Evolutionary conservation across 495 filamentous ascomycete species (phyloP).

Genomic region (Penicillium angulare): DNA sequence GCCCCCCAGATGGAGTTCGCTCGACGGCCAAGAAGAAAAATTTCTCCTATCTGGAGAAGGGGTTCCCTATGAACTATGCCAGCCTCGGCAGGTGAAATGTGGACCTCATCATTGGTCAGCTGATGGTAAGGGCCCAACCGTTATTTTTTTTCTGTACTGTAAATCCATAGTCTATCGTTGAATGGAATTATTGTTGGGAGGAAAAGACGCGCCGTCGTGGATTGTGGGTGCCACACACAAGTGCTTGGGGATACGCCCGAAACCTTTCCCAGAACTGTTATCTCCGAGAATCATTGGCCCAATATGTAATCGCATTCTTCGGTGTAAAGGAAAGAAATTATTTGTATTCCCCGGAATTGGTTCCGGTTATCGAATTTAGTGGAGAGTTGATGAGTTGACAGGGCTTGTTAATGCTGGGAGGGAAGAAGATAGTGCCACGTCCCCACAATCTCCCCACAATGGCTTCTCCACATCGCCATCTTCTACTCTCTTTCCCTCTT

Average conservation of each 20-base stretch:
- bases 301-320: background rate
- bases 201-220: background rate
- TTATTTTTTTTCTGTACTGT: background rate
- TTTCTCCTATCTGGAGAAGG: background rate
- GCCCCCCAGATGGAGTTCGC: no score
- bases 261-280: no score
- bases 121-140: no score
- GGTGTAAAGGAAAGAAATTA: background rate
- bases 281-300: background rate
- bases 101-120: background rate
- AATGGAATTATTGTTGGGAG: background rate
- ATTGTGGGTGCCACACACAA: conserved; percentile 1
- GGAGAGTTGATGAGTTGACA: no score
- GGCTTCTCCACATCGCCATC: conserved; percentile 14
- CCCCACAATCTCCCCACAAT: conserved; percentile 26
- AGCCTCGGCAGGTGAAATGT: background rate
- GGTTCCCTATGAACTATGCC: background rate
- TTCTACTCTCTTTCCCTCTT: background rate
- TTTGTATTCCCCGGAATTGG: background rate
- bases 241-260: background rate
- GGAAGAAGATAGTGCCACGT: conserved; percentile 11
- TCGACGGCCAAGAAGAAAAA: no score
- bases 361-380: background rate
- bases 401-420: no score
- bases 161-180: no score